Base-by-base conservation (phyloP, 306 rosid species). In the Lathyrus tuberosus region DNA sequence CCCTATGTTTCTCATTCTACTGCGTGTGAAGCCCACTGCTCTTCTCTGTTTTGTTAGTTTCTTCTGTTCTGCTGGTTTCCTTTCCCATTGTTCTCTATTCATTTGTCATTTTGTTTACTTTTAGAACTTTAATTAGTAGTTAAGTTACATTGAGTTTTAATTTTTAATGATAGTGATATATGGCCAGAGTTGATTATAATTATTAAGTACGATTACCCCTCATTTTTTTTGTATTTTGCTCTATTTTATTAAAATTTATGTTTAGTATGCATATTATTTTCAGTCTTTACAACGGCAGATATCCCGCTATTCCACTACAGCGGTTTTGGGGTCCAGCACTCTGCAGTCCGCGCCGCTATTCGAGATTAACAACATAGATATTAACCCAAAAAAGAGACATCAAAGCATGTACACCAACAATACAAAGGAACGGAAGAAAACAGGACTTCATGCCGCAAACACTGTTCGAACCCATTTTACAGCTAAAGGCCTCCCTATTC, bases 361-460 rank as follows among this genome's bases (percentile, higher is more conserved):
- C 4, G 3, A 17, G 26, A 49, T 17, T 49, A 49, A 49, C 13
- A 49, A 9, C 24, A 49, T 48, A 16, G 54, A 60, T n/a, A 60
- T 60, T 33, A 59, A 60, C 44, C n/a, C 22, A 9, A 7, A 59
- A 58, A 16, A 10, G n/a, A 61, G 28, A 61, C 30, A 8, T 4
- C 28, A 37, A 61, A 35, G 66, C 47, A 13, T 60, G 14, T 60
- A 60, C 12, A 35, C 3, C 44, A 35, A 10, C 30, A 37, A 38
- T 17, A 61, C 15, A 61, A 37, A 61, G 31, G 33, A 62, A 62
- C 17, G 12, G 47, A 62, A 62, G 18, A 38, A 10, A 62, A 62
- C 33, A 37, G 17, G 26, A 16, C 16, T 40, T 62, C 17, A 42
- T 5, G 20, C 11, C 0, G 12, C 30, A 61, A 61, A 37, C 67